phyloP scores from a whole-genome alignment of 768 basidiomycete genomes.

The Ramaria sp. region DNA sequence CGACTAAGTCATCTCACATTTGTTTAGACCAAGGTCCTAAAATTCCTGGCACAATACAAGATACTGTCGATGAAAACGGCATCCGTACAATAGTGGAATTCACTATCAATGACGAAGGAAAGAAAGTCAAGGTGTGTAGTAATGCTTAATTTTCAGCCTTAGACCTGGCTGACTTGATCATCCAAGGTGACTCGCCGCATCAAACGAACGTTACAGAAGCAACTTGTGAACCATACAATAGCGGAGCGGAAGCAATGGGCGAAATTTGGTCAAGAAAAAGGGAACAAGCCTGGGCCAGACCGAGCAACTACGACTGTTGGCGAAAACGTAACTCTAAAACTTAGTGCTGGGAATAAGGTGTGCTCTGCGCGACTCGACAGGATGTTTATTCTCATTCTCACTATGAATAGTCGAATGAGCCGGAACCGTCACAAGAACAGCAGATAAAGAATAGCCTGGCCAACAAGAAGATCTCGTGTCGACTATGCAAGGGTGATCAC shows the following conservation, averaged over 20 bases:
- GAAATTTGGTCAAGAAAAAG: slow-evolving; percentile 89
- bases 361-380: slow-evolving; percentile 21
- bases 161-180: not conserved
- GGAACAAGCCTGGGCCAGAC: slow-evolving; percentile 81
- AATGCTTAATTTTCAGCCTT: not conserved
- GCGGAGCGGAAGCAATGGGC: slow-evolving; percentile 90
- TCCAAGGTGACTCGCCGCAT: slow-evolving; percentile 74
- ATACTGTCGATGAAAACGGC: slow-evolving; percentile 78
- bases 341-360: slow-evolving; percentile 47
- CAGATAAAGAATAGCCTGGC: slow-evolving; percentile 53
- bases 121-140: slow-evolving; percentile 76
- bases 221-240: slow-evolving; percentile 86
- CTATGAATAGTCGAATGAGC: slow-evolving; percentile 42
- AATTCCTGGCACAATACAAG: slow-evolving; percentile 41
- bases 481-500: slow-evolving; percentile 93
- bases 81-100: slow-evolving; percentile 80
- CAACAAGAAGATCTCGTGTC: slow-evolving; percentile 76
- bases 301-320: slow-evolving; percentile 90
- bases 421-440: slow-evolving; percentile 56
- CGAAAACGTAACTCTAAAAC: slow-evolving; percentile 54
- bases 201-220: slow-evolving; percentile 79
- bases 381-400: not conserved
- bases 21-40: not conserved
- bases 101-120: slow-evolving; percentile 81
- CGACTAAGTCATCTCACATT: not conserved